phyloP scores from a whole-genome alignment of 129 eudicot genomes.

The Smallanthus sonchifolius region DNA sequence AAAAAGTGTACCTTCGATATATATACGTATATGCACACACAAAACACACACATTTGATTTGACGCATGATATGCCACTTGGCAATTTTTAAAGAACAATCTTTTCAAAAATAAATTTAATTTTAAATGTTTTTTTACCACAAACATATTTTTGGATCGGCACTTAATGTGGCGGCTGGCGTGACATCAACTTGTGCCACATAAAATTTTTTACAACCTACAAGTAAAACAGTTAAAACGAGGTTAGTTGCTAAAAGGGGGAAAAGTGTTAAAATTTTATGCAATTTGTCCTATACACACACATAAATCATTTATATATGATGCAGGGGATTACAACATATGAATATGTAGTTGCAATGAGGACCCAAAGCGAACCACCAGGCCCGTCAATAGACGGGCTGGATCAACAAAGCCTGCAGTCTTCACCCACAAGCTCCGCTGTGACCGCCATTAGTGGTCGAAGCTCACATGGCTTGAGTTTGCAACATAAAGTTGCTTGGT shows the following conservation, averaged over 20 bases:
- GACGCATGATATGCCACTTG: too few species aligned
- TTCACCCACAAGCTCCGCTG: slow-evolving; percentile 86
- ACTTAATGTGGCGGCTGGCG: not conserved
- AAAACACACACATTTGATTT: too few species aligned
- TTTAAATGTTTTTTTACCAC: not conserved
- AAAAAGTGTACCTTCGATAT: too few species aligned
- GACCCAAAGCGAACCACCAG: slow-evolving; percentile 68
- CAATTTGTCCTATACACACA: not conserved
- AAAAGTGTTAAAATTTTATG: not conserved
- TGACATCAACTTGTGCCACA: not conserved
- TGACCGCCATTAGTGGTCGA: slow-evolving; percentile 80
- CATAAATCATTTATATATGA: not conserved
- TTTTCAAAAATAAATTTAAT: too few species aligned
- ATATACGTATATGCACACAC: too few species aligned
- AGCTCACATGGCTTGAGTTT: slow-evolving; percentile 83
- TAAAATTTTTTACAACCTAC: not conserved
- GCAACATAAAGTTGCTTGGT: slow-evolving; percentile 88
- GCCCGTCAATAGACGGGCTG: slow-evolving; percentile 50
- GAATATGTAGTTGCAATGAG: slow-evolving; percentile 97
- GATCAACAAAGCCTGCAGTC: slow-evolving; percentile 59
- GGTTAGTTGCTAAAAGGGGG: not conserved
- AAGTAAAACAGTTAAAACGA: not conserved
- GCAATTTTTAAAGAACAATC: too few species aligned
- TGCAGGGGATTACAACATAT: slow-evolving; percentile 89
- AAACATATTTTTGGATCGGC: not conserved